Evolutionary conservation across 768 basidiomycete genomes (phyloP).

Genomic region (Lyophyllum atratum): DNA sequence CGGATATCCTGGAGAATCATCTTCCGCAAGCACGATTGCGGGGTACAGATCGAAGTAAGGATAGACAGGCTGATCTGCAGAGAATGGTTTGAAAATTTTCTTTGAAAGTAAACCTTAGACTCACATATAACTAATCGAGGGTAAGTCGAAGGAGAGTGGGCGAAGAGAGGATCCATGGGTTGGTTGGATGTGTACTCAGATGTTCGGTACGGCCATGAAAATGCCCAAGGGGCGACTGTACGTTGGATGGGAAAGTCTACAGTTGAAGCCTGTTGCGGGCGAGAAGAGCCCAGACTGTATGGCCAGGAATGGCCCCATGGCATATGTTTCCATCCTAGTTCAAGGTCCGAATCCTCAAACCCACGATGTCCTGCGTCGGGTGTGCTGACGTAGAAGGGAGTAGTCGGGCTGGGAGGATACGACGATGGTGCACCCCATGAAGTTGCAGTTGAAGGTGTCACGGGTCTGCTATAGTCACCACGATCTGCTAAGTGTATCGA

Average conservation of each 20-base stretch:
- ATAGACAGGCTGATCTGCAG: constrained; percentile 32
- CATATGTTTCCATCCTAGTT: not conserved
- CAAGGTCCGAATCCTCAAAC: constrained; percentile 25
- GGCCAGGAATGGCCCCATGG: constrained; percentile 38
- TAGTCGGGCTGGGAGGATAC: constrained; percentile 39
- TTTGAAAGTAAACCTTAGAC: not conserved
- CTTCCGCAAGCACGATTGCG: not conserved
- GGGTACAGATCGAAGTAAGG: constrained; percentile 36
- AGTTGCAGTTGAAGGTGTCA: constrained; percentile 46
- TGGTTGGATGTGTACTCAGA: not conserved
- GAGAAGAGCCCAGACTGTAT: constrained; percentile 15
- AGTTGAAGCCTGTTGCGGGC: not conserved
- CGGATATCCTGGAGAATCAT: constrained; percentile 7
- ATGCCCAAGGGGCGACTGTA: constrained; percentile 17
- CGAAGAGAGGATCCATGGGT: constrained; percentile 20
- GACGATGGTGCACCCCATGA: constrained; percentile 52
- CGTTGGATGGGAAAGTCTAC: not conserved
- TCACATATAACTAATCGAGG: constrained; percentile 20
- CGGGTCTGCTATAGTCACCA: constrained; percentile 36
- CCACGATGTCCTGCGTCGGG: constrained; percentile 42
- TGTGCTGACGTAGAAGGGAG: constrained; percentile 36
- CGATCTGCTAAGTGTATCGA: constrained; percentile 45
- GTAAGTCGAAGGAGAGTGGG: constrained; percentile 15
- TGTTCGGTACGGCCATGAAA: constrained; percentile 25
- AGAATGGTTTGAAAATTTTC: constrained; percentile 14